Base-by-base conservation (phyloP, 192 early-diverging fungal genomes). In the Rhizoclosmatium globosum region DNA sequence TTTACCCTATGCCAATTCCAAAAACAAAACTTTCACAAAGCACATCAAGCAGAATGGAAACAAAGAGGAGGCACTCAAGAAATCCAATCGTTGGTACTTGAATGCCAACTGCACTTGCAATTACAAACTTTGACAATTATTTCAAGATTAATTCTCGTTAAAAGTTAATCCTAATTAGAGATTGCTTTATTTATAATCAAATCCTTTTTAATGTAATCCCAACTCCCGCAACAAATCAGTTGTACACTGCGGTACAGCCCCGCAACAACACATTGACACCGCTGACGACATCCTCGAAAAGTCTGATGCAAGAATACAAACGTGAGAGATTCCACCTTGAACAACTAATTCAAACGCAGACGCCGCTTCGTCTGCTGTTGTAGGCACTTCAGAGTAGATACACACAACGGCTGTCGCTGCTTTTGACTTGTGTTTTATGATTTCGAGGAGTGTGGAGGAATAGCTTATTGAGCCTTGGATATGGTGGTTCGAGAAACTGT, bases 401-500 rank as follows among this genome's bases (percentile, higher is more conserved):
- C 41, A 39, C 1, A 68, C 23, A 13, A 68, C 66, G 23, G 15
- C 15, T 43, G 19, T 13, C 13, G 19, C 38, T 17, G 17, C 17
- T 13, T 47, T 21, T n/a, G 66, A 7, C 66, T 68, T 68, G 7
- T 41, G 17, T 2, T 42, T 23, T 13, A 68, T 47, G 1, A 9
- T 23, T 7, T 68, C 66, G 11, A 68, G 39, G 6, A 68, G 15
- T 41, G 11, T 39, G 13, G 42, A 13, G 13, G 15, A 6, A 68
- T 41, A 68, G 15, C 13, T 7, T 2, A 68, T 41, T 9, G 66
- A 68, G 7, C 41, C 31, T 19, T 19, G 17, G 9, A 68, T 46
- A 46, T 68, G 66, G 23, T 68, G 66, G 45, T 68, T 68, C 23
- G 19, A 9, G 42, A 68, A 68, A 47, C 66, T 68, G 44, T 11